Base-by-base conservation (phyloP, 202 grass and related monocot genomes). In the Bolboschoenoplectus hybrid region DNA sequence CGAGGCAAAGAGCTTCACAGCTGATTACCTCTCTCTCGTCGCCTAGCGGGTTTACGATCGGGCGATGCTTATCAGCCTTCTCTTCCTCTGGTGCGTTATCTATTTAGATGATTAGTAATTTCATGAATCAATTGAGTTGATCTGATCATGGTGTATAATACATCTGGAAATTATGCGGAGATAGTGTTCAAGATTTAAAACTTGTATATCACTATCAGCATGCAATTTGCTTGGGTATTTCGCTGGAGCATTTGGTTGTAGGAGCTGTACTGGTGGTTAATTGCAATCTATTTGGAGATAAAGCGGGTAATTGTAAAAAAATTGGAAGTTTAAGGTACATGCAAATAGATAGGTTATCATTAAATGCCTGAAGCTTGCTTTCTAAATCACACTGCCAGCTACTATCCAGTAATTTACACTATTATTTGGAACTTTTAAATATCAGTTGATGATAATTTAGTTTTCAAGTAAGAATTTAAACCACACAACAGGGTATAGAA, bases 1-100 rank as follows among this genome's bases (percentile, higher is more conserved):
- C 81, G 56, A 67, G 12, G 63, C 61, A 62, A 66, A 67, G 81
- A 66, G 60, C 32, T 35, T 83, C 81, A 13, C 61, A 83, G 20
- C 56, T 83, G 35, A 34, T 83, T 16, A 16, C 61, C 63, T 83
- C 62, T 38, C 81, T 83, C 81, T 83, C 81, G 1, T 67, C n/a
- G 9, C 81, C 61, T 35, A 52, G 34, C 11, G 20, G 46, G 36
- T 83, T 67, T 39, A 40, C n/a, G 14, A 51, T 83, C 26, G 46
- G 5, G 17, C 62, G 62, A 66, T 83, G 43, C 11, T 83, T 66
- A 34, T 83, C 62, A 19, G 43, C 43, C 60, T 14, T 67, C 20
- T 67, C 81, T 67, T 67, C 61, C 43, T 41, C 80, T 56, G 77
- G 77, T 81, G 1, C 41, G 52, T 81, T 70, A n/a, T 70, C 38